Evolutionary conservation across 2,329 filamentous ascomycete species (phyloP).

Genomic region (Penicillium palitans): DNA sequence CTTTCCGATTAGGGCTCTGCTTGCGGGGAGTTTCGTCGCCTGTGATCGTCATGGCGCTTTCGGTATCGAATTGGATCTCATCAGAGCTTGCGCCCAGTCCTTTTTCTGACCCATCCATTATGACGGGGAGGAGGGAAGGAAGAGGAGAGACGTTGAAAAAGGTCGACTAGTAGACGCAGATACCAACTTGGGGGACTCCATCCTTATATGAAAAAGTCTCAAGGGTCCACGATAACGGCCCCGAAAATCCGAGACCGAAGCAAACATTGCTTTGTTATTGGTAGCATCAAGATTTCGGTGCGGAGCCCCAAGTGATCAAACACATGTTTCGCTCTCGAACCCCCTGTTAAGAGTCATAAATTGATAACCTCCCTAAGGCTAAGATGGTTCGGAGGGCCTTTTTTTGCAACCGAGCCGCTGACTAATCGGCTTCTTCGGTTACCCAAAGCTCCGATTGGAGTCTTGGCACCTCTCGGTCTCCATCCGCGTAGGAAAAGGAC

Average conservation of each 20-base stretch:
- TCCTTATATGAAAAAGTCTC: conserved; percentile 1
- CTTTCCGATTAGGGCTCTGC: conserved; percentile 21
- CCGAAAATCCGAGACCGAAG: conserved; percentile 1
- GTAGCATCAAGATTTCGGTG: neutral
- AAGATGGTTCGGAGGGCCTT: neutral
- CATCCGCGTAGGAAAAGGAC: neutral
- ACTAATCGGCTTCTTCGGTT: neutral
- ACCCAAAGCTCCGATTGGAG: neutral
- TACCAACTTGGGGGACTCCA: neutral
- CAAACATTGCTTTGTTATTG: neutral
- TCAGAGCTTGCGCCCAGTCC: conserved; percentile 9
- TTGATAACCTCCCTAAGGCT: too few species aligned
- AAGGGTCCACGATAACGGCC: neutral
- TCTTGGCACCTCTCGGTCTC: neutral
- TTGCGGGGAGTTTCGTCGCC: conserved; percentile 26
- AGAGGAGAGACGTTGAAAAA: neutral
- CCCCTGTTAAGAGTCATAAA: neutral
- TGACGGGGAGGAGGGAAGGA: neutral
- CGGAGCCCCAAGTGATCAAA: neutral
- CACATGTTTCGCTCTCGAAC: neutral
- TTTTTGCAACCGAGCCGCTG: neutral
- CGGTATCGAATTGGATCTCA: conserved; percentile 27
- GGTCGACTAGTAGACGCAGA: neutral
- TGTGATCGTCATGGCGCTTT: conserved; percentile 30
- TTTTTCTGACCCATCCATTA: conserved; percentile 13